A percentile compares a stretch with the other conserved stretches of the same genome.
These are phyloP conservation scores for Lepidium aucheri DNA, from an alignment of 345 rosid species.

Conservation along the genomic window DNA sequence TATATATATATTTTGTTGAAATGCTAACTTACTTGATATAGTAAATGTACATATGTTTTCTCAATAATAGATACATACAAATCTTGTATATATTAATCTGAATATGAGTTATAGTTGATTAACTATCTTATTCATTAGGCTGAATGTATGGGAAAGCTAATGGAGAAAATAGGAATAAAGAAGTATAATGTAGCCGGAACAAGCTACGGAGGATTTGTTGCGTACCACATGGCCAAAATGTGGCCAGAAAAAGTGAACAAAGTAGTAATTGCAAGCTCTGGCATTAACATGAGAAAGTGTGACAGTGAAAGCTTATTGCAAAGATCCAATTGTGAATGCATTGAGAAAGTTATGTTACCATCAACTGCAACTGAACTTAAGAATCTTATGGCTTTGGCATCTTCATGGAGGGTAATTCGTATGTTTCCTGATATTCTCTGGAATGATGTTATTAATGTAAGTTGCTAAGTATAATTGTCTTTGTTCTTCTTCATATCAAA, in stretches of 20 bases:
- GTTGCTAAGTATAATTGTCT: slow-evolving; percentile 2
- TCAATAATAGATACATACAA: neutral
- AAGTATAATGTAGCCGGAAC: slow-evolving; percentile 61
- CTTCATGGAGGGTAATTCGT: slow-evolving; percentile 18
- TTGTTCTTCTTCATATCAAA: neutral
- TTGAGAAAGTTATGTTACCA: slow-evolving; percentile 70
- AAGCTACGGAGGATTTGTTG: slow-evolving; percentile 90
- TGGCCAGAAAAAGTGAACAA: slow-evolving; percentile 63
- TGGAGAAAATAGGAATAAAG: slow-evolving; percentile 39
- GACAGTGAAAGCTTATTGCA: slow-evolving; percentile 42
- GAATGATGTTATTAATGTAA: slow-evolving; percentile 53
- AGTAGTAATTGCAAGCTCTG: slow-evolving; percentile 85
- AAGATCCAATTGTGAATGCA: slow-evolving; percentile 37
- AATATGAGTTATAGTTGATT: too few species aligned
- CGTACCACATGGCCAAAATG: slow-evolving; percentile 70
- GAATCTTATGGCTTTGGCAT: slow-evolving; percentile 42
- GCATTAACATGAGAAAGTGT: slow-evolving; percentile 46
- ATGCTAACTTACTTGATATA: too few species aligned
- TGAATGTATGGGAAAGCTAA: slow-evolving; percentile 38
- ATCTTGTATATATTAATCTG: too few species aligned
- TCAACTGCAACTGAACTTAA: slow-evolving; percentile 49
- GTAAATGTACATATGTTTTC: neutral
- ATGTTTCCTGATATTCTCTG: slow-evolving; percentile 52
- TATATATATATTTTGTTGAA: too few species aligned
- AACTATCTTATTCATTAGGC: slow-evolving; percentile 30